Evolutionary conservation across 106 monocot species (phyloP).

Genomic region (Agapanthus africanus): DNA sequence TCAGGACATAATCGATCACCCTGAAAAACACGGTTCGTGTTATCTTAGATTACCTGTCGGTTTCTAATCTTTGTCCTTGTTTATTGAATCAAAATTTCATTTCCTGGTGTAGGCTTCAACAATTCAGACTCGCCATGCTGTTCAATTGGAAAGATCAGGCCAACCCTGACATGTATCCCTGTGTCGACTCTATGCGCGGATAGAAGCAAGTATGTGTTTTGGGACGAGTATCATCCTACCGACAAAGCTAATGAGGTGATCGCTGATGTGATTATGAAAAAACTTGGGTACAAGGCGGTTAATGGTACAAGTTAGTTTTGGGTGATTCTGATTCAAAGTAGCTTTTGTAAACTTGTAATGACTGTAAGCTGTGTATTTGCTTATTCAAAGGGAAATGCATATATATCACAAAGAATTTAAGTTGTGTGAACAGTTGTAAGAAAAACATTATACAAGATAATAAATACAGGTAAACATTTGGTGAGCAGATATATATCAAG

Average conservation of each 20-base stretch:
- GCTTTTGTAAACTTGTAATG: too few species aligned
- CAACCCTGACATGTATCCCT: constrained; percentile 81
- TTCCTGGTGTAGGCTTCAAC: constrained; percentile 71
- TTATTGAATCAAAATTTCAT: background rate
- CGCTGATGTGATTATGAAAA: constrained; percentile 47
- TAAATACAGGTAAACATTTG: too few species aligned
- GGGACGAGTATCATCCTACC: constrained; percentile 98
- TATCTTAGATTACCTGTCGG: background rate
- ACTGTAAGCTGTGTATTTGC: too few species aligned
- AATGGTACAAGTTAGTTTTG: too few species aligned
- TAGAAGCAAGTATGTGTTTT: constrained; percentile 87
- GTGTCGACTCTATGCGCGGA: constrained; percentile 72
- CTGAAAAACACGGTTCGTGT: constrained; percentile 43
- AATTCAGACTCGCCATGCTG: constrained; percentile 76
- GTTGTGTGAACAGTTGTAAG: too few species aligned
- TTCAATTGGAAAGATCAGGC: constrained; percentile 58
- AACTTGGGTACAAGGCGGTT: too few species aligned
- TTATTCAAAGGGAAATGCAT: too few species aligned
- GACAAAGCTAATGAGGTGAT: constrained; percentile 86
- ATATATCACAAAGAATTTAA: too few species aligned
- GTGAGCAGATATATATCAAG: too few species aligned
- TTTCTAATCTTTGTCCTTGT: background rate
- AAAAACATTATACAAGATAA: too few species aligned
- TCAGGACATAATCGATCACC: constrained; percentile 62
- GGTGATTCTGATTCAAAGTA: too few species aligned